Evolutionary conservation across 2,329 filamentous ascomycete genomes (phyloP), one percentile per base, ranked within the genome.

Genomic region (Pseudogymnoascus sp.): DNA sequence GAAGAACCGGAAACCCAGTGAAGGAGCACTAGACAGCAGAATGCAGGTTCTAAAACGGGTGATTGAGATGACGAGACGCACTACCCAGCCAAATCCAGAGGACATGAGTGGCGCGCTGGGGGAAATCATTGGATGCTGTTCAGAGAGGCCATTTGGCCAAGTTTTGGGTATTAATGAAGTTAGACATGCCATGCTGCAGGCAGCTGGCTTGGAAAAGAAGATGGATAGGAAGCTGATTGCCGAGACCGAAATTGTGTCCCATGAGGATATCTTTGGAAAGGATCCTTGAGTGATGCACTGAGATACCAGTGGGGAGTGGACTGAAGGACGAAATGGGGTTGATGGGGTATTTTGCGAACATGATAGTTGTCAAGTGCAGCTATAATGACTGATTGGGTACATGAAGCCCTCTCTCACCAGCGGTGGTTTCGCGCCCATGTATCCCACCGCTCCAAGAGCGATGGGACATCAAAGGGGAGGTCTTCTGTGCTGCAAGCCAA

Each of bases 171-270:
- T 90, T 47, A 81, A 84, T 72, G 80, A 83, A 64, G 72, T 90
- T 9, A 76, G 86, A 62, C 88, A 83, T 81, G 83, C 86, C 2
- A 82, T 89, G 62, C 70, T 90, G 65, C 79, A 80, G 66, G 87
- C 87, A 42, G 82, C 82, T 63, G 84, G 83, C 1, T 73, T 87
- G 69, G 82, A 85, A 65, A 66, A 69, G 35, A 62, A 71, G 21
- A 72, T 74, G 60, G 78, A 77, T 69, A 71, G 76, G 53, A 77
- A 76, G 67, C 72, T 74, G 40, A 66, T 69, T 3, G 68, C 66
- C 38, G 69, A 70, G n/a, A 64, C 67, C 42, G 69, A 74, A 63
- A 70, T 74, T 53, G 66, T 72, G 36, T 65, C 70, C 15, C 67
- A 69, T 26, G 72, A 73, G 17, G 68, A 72, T 57, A 35, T 73